Evolutionary conservation across 1,139 yeast genomes (phyloP).

Genomic region (Casaregolazyma lundiana): DNA sequence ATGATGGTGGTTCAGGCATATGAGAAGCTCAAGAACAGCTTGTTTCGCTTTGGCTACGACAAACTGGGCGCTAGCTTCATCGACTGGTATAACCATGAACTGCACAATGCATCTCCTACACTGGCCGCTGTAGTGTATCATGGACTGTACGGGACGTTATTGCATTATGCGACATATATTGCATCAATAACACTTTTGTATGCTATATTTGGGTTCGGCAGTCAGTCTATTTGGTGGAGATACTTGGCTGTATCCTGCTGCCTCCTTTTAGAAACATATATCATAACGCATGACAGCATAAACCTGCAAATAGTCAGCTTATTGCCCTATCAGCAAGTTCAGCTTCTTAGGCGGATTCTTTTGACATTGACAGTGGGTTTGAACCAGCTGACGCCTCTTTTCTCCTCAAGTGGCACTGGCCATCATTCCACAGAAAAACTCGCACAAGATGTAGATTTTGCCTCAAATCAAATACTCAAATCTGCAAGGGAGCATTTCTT

Average conservation of each 20-base stretch:
- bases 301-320: slow-evolving; percentile 15
- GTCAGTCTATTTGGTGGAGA: slow-evolving; percentile 27
- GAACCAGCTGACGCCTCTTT: slow-evolving; percentile 18
- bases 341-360: slow-evolving; percentile 16
- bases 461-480: not conserved
- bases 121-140: slow-evolving; percentile 7
- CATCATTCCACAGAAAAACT: not conserved
- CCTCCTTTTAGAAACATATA: slow-evolving; percentile 20
- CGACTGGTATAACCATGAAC: slow-evolving; percentile 11
- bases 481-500: slow-evolving; percentile 6
- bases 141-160: slow-evolving; percentile 6
- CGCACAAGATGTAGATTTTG: not conserved
- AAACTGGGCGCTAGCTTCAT: slow-evolving; percentile 24
- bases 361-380: slow-evolving; percentile 15
- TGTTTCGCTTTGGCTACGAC: slow-evolving; percentile 32
- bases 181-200: slow-evolving; percentile 19
- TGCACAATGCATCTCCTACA: not conserved
- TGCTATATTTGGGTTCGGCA: slow-evolving; percentile 21
- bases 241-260: slow-evolving; percentile 20
- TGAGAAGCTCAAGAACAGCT: slow-evolving; percentile 27
- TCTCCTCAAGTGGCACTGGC: slow-evolving; percentile 8
- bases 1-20: slow-evolving; percentile 13
- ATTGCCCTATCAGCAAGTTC: slow-evolving; percentile 23
- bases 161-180: slow-evolving; percentile 22
- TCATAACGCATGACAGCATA: slow-evolving; percentile 22